Evolutionary conservation across 2,329 filamentous ascomycete genomes (phyloP), one percentile per base, ranked within the genome.

Genomic region (Penicillium verrucosum): DNA sequence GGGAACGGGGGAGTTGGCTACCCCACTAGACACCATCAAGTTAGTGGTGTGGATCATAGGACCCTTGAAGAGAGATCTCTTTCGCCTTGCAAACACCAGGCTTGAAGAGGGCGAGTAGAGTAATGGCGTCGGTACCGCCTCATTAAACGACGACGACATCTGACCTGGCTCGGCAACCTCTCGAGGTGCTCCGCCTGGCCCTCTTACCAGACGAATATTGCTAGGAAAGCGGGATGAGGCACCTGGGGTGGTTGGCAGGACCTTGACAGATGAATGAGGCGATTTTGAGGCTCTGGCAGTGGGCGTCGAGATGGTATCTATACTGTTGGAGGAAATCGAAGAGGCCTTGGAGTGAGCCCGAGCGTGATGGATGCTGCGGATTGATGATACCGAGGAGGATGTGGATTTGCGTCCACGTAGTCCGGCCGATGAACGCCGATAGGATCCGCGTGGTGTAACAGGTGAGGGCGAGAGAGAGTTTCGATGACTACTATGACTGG

Each of bases 291-390:
- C 77, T 42, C 82, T 82, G 16, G 84, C 88, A 68, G 87, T 88
- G 36, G 88, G 88, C 18, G 86, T 83, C 4, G 83, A 81, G 3
- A 85, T 85, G 0, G 88, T 87, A 4, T 88, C 86, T 0, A 88
- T 88, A 23, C 86, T 87, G 58, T 87, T 89, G 5, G 89, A 96
- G 42, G 92, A 96, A 1, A 92, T 94, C 0, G 92, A 97, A 0
- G 90, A 96, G 0, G 94, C 92, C 75, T 97, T 97, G 23, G 92
- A 96, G 72, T 97, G 93, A 1, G 88, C 87, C 70, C 94, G 89
- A 51, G 91, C 88, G 64, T 92, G 90, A 67, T 93, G 92, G 69
- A 97, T 91, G 43, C 89, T 95, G 57, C 94, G 88, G 56, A 99
- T 88, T 0, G 92, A 96, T 0, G 92, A 97, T 16, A 99, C 87